Conservation (phyloP, 805 yeast genomes). For the Wickerhamomyces ciferrii region DNA sequence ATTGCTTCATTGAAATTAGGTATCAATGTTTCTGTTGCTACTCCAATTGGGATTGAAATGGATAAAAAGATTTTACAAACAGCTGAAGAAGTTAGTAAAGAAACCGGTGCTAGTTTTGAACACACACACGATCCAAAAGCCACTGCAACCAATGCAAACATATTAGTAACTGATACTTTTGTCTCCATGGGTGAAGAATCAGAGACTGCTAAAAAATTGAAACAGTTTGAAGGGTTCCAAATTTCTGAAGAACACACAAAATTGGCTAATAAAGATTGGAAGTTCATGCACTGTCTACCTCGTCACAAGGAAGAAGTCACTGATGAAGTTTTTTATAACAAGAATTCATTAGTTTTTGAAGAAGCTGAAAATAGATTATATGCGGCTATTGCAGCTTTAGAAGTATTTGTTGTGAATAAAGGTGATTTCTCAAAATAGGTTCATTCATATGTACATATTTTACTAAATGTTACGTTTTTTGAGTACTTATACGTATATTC, state of each 20-base stretch:
- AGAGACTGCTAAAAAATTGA: conserved; percentile 63
- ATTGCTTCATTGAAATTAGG: conserved; percentile 84
- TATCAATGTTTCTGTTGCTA: conserved; percentile 76
- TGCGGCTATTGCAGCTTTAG: conserved; percentile 93
- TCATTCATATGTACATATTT: neutral
- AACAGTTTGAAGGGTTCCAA: conserved; percentile 85
- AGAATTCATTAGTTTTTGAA: conserved; percentile 79
- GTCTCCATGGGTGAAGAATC: conserved; percentile 97
- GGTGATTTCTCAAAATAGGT: conserved; percentile 42
- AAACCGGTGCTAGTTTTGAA: conserved; percentile 47
- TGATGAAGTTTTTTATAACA: conserved; percentile 87
- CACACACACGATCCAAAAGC: conserved; percentile 66
- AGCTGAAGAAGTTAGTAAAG: conserved; percentile 48
- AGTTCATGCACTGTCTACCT: conserved; percentile 97
- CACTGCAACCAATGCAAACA: conserved; percentile 71
- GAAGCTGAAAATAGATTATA: conserved; percentile 96
- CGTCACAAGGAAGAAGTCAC: conserved; percentile 92
- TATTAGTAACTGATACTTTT: conserved; percentile 94
- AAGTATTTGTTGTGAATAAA: conserved; percentile 81
- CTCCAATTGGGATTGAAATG: conserved; percentile 72
- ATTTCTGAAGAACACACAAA: conserved; percentile 61
- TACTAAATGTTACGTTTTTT: too few species aligned
- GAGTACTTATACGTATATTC: too few species aligned
- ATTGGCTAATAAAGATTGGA: conserved; percentile 66
- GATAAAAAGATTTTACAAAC: conserved; percentile 45